Conservation (phyloP, 2,329 filamentous ascomycete genomes). For the Stemphylium lycopersici region DNA sequence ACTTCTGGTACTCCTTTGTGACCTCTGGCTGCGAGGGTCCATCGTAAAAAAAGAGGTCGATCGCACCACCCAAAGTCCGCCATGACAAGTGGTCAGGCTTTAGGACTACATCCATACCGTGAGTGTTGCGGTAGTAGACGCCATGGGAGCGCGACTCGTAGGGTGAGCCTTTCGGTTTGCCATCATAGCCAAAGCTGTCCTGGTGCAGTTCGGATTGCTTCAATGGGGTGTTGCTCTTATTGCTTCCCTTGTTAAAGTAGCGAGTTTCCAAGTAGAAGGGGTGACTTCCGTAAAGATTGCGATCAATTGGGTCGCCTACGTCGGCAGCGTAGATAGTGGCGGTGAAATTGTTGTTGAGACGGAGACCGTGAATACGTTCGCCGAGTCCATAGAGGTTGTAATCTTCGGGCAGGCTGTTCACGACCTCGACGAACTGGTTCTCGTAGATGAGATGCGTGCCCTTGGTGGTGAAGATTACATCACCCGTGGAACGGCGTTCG, state of each 20-base stretch:
- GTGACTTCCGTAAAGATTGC: slow-evolving; percentile 77
- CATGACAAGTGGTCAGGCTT: slow-evolving; percentile 70
- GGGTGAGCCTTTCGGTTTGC: slow-evolving; percentile 46
- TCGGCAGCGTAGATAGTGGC: slow-evolving; percentile 73
- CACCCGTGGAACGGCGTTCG: slow-evolving; percentile 64
- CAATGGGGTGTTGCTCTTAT: slow-evolving; percentile 59
- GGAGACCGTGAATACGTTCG: slow-evolving; percentile 73
- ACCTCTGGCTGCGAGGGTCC: slow-evolving; percentile 73
- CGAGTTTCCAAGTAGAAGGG: slow-evolving; percentile 81
- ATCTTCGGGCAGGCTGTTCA: slow-evolving; percentile 67
- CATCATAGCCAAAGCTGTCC: slow-evolving; percentile 13
- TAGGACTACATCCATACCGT: slow-evolving; percentile 75
- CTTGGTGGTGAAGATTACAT: slow-evolving; percentile 71
- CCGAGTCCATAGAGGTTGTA: slow-evolving; percentile 80
- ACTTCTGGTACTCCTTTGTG: slow-evolving; percentile 72
- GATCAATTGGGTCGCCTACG: slow-evolving; percentile 66
- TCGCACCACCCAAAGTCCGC: slow-evolving; percentile 74
- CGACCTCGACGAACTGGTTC: slow-evolving; percentile 79
- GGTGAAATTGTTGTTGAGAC: slow-evolving; percentile 75
- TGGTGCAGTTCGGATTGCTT: slow-evolving; percentile 57
- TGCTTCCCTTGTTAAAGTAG: slow-evolving; percentile 66
- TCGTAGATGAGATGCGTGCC: slow-evolving; percentile 72
- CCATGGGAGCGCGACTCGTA: slow-evolving; percentile 76
- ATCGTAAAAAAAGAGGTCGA: slow-evolving; percentile 81
- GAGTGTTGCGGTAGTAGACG: slow-evolving; percentile 77